A percentile compares a stretch with the other conserved stretches of the same genome.
phyloP scores from a whole-genome alignment of 2,329 filamentous ascomycete species.

The Xylaria arbuscula region DNA sequence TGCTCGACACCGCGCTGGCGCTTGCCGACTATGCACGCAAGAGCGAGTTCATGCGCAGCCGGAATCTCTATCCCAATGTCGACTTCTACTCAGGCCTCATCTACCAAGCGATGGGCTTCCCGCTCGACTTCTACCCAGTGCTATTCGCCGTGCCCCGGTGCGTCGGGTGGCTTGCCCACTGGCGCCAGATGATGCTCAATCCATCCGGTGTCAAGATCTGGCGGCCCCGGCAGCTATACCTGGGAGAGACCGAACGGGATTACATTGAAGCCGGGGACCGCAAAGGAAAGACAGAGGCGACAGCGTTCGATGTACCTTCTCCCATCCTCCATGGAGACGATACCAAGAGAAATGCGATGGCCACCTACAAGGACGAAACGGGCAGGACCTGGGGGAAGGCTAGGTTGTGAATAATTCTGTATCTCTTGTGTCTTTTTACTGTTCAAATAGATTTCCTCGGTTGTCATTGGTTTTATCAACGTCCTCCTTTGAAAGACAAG shows the following conservation, averaged over 20 bases:
- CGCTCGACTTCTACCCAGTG: constrained; percentile 64
- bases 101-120: constrained; percentile 65
- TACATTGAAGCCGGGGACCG: constrained; percentile 56
- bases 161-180: constrained; percentile 64
- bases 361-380: constrained; percentile 54
- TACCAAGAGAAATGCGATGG: constrained; percentile 56
- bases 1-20: constrained; percentile 60
- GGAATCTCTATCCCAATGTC: constrained; percentile 63
- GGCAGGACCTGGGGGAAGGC: constrained; percentile 49
- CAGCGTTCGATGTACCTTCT: constrained; percentile 52
- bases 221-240: constrained; percentile 61
- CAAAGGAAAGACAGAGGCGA: constrained; percentile 47
- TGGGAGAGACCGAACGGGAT: constrained; percentile 57
- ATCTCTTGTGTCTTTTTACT: not conserved
- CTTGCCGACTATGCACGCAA: constrained; percentile 59
- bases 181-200: constrained; percentile 62
- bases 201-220: constrained; percentile 62
- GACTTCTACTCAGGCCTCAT: constrained; percentile 65
- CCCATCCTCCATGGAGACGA: constrained; percentile 56
- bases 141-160: constrained; percentile 63
- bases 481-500: not conserved
- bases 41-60: constrained; percentile 61
- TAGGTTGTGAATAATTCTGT: constrained; percentile 41
- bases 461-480: not conserved
- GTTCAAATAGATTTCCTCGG: constrained; percentile 8